These are phyloP conservation scores for Ceratocystis alfenasii DNA, from an alignment of 2,329 filamentous ascomycete species.

Conservation along the genomic window DNA sequence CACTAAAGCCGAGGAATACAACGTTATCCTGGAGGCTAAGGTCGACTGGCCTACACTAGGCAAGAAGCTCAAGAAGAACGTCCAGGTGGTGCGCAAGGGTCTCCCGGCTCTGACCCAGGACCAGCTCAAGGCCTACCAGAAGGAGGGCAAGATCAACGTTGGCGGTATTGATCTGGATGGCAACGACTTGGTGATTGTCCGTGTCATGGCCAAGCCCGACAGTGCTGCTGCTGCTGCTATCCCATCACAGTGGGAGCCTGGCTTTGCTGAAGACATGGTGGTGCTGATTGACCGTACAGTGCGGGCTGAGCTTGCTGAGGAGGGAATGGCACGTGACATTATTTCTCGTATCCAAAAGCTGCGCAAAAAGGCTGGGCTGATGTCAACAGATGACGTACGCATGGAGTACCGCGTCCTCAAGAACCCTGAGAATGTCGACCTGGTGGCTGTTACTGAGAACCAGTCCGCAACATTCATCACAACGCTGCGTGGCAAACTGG, in stretches of 20 bases:
- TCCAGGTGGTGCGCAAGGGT: constrained; percentile 72
- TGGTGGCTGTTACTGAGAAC: constrained; percentile 56
- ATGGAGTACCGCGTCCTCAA: constrained; percentile 81
- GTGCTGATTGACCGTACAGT: constrained; percentile 76
- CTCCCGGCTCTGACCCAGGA: constrained; percentile 62
- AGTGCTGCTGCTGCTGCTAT: not conserved
- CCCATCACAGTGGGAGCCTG: constrained; percentile 25
- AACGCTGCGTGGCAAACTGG: constrained; percentile 62
- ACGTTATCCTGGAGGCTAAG: constrained; percentile 67
- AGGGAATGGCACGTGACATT: constrained; percentile 82
- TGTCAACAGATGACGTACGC: constrained; percentile 85
- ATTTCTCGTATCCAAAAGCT: constrained; percentile 86
- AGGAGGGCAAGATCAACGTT: constrained; percentile 62
- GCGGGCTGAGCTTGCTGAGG: constrained; percentile 74
- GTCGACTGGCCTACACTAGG: constrained; percentile 82
- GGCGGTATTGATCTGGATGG: constrained; percentile 74
- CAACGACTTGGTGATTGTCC: constrained; percentile 55
- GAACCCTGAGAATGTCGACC: constrained; percentile 64
- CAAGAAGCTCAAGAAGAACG: constrained; percentile 87
- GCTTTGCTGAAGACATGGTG: constrained; percentile 44
- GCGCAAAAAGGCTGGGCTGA: constrained; percentile 83
- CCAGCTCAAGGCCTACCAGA: constrained; percentile 67
- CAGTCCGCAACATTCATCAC: constrained; percentile 62
- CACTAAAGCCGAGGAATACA: constrained; percentile 69
- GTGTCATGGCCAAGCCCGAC: constrained; percentile 20